Conservation (phyloP, 169 alveolate species). For the Plasmodium blacklocki region DNA sequence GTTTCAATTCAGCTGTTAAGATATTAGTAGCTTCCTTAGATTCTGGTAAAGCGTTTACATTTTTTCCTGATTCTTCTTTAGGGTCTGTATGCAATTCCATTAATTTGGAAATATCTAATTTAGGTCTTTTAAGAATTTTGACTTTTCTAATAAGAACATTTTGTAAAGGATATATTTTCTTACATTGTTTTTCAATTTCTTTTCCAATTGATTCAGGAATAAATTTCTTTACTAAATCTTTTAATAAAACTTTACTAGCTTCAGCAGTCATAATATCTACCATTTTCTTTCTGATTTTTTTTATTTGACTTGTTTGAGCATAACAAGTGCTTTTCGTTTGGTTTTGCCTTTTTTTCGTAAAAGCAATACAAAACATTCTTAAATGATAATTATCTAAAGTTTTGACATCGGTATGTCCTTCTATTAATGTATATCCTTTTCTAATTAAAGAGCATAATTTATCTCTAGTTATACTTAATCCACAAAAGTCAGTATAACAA, state of each 20-base stretch:
- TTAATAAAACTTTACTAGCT: conserved; percentile 94
- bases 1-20: conserved; percentile 82
- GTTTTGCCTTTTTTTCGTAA: conserved; percentile 95
- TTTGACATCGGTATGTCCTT: conserved; percentile 97
- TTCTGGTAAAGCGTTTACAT: conserved; percentile 82
- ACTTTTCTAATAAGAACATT: conserved; percentile 96
- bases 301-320: conserved; percentile 95
- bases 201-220: conserved; percentile 96
- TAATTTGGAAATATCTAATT: conserved; percentile 92
- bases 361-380: conserved; percentile 97
- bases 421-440: conserved; percentile 97
- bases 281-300: conserved; percentile 97
- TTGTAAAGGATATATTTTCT: conserved; percentile 97
- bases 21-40: conserved; percentile 85
- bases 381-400: conserved; percentile 97
- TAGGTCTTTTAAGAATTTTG: conserved; percentile 97
- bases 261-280: conserved; percentile 95
- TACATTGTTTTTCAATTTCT: conserved; percentile 96
- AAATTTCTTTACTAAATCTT: conserved; percentile 95
- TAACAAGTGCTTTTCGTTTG: conserved; percentile 97
- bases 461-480: conserved; percentile 98
- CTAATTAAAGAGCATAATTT: conserved; percentile 96
- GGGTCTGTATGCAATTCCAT: conserved; percentile 92
- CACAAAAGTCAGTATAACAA: conserved; percentile 97
- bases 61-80: conserved; percentile 88